Base-by-base conservation (phyloP, 805 yeast genomes). In the Sugiyamaella americana region DNA sequence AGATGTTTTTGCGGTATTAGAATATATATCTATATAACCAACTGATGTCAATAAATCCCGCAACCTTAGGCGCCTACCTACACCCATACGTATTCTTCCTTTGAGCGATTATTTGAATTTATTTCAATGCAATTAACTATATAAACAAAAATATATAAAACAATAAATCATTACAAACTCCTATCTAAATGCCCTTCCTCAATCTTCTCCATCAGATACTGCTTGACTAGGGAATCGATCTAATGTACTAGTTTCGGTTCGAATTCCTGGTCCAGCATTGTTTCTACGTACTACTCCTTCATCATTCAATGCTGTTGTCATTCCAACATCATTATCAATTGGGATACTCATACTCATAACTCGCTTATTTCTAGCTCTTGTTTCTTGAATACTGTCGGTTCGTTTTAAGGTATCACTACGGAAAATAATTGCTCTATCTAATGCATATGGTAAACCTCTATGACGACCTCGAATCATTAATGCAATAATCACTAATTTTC, bases 391-490 rank as follows among this genome's bases (percentile, higher is more conserved):
- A 11, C 50, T 48, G 32, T 57, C 60, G n/a, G 35, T 39, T 22
- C 54, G 48, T 20, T 47, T 50, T 16, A 64, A 41, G 13, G 77
- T 75, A 13, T 80, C 82, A 44, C 83, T 77, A 5, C 94, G 91
- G 43, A 91, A 64, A 73, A 91, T 81, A 53, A 93, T 84, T 32
- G 98, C 98, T 62, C 98, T 79, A 66, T 93, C 98, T 48, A 93
- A 75, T 0, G 89, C 72, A 61, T 91, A 88, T 1, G 98, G 98
- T 49, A 93, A 72, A 32, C 98, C 98, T 75, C 98, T 86, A 59
- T 89, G 97, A 49, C 97, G 75, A 6, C 98, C 98, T 69, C 98
- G 79, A 39, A 93, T 75, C 84, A 93, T 80, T 83, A 88, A 79
- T 3, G 88, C 91, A 53, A 87, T 80, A 34, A 93, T 80, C 2